Conservation (phyloP, 2,329 filamentous ascomycete genomes). For the Penicillium sp. region DNA sequence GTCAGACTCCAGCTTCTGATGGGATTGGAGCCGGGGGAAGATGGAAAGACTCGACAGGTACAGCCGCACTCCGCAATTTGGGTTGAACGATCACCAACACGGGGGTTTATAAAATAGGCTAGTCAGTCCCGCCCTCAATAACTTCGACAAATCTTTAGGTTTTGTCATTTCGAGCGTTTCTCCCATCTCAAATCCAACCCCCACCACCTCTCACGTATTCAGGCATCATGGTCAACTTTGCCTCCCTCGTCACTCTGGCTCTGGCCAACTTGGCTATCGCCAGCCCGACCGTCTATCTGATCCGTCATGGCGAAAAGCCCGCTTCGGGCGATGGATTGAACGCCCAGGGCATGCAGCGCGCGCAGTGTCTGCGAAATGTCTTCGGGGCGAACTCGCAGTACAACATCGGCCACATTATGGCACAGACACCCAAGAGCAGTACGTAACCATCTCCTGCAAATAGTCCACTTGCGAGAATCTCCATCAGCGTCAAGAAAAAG, state of each 20-base stretch:
- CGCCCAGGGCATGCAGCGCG: constrained; percentile 48
- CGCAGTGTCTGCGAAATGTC: constrained; percentile 54
- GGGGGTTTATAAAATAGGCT: too few species aligned
- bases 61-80: too few species aligned
- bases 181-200: too few species aligned
- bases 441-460: constrained; percentile 1
- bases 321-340: constrained; percentile 46
- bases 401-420: constrained; percentile 55
- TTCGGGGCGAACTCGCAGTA: constrained; percentile 50
- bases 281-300: constrained; percentile 53
- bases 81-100: too few species aligned
- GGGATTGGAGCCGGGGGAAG: too few species aligned
- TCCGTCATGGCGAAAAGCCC: constrained; percentile 61
- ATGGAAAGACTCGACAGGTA: too few species aligned
- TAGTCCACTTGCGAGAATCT: background rate
- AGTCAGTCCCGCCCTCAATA: too few species aligned
- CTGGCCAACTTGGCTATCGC: constrained; percentile 15
- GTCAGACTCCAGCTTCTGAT: too few species aligned
- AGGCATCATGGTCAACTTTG: constrained; percentile 2
- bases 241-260: constrained; percentile 7
- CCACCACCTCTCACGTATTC: too few species aligned
- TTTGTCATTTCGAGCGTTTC: too few species aligned
- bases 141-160: too few species aligned
- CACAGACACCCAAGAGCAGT: constrained; percentile 47
- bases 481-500: too few species aligned